Evolutionary conservation across 2,329 filamentous ascomycete species (phyloP).

Genomic region (Sporothrix protearum): DNA sequence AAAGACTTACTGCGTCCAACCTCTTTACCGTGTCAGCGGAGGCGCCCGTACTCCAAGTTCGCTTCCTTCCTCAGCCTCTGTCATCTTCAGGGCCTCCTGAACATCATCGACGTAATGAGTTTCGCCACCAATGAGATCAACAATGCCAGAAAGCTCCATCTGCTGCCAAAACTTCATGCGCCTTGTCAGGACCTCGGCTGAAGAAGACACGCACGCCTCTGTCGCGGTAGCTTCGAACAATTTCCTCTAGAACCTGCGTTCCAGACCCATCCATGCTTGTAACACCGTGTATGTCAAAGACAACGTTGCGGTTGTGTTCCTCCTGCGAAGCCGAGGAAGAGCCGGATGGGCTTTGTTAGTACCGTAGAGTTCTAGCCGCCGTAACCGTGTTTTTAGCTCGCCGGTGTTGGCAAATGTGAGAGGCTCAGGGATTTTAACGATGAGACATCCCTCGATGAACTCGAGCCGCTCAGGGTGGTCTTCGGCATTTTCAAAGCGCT

Average conservation of each 20-base stretch:
- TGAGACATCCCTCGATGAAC: constrained; percentile 86
- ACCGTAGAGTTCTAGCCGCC: constrained; percentile 86
- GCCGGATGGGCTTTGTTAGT: constrained; percentile 80
- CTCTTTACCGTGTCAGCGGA: background rate
- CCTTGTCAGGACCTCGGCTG: constrained; percentile 50
- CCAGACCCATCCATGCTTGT: constrained; percentile 91
- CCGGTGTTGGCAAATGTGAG: constrained; percentile 97
- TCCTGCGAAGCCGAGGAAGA: constrained; percentile 71
- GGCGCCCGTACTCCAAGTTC: constrained; percentile 22
- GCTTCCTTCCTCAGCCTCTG: constrained; percentile 61
- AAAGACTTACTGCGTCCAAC: background rate
- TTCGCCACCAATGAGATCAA: constrained; percentile 74
- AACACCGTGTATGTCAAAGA: constrained; percentile 98
- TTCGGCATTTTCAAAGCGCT: constrained; percentile 82
- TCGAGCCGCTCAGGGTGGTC: constrained; percentile 70
- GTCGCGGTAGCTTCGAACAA: constrained; percentile 75
- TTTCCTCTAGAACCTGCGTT: constrained; percentile 85
- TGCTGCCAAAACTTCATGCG: constrained; percentile 65
- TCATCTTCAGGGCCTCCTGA: constrained; percentile 76
- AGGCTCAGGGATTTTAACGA: constrained; percentile 96
- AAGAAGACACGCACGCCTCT: constrained; percentile 76
- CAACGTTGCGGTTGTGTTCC: constrained; percentile 86
- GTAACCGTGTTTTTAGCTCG: constrained; percentile 77
- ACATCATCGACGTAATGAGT: constrained; percentile 78
- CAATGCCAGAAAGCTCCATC: constrained; percentile 77